Evolutionary conservation across 2,329 filamentous ascomycete species (phyloP).

Genomic region (Magnaporthiopsis incrustans): DNA sequence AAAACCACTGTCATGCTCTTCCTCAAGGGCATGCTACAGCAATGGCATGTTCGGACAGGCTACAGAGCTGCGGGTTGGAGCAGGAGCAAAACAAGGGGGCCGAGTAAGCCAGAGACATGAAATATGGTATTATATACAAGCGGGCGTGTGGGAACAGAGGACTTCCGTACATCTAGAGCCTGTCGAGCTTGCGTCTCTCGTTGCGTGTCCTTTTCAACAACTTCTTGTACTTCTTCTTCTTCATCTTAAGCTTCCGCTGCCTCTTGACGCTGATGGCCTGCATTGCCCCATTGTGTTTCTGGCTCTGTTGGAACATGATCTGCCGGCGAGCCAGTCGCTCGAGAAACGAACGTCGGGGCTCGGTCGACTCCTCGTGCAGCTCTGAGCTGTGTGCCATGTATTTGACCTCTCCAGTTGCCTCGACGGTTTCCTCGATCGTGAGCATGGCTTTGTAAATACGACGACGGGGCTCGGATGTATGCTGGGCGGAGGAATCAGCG

Average conservation of each 20-base stretch:
- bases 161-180: constrained; percentile 1
- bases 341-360: constrained; percentile 48
- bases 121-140: not conserved
- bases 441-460: constrained; percentile 57
- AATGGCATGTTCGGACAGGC: not conserved
- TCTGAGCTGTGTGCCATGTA: constrained; percentile 54
- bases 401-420: constrained; percentile 50
- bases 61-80: not conserved
- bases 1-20: not conserved
- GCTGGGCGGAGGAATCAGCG: constrained; percentile 19
- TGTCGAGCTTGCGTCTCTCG: constrained; percentile 66
- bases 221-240: constrained; percentile 99
- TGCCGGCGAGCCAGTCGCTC: constrained; percentile 62
- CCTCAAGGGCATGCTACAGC: not conserved
- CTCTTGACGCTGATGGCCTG: constrained; percentile 83
- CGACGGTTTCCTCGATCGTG: constrained; percentile 58
- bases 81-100: not conserved
- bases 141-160: not conserved
- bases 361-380: constrained; percentile 39
- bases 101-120: not conserved
- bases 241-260: constrained; percentile 95
- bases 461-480: constrained; percentile 31
- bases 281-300: constrained; percentile 45
- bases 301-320: constrained; percentile 48
- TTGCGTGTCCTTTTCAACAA: constrained; percentile 88